A percentile compares a stretch with the other conserved stretches of the same genome.
These are phyloP conservation scores for Cladobotryum protrusum DNA, from an alignment of 2,329 filamentous ascomycete genomes.

Conservation along the genomic window DNA sequence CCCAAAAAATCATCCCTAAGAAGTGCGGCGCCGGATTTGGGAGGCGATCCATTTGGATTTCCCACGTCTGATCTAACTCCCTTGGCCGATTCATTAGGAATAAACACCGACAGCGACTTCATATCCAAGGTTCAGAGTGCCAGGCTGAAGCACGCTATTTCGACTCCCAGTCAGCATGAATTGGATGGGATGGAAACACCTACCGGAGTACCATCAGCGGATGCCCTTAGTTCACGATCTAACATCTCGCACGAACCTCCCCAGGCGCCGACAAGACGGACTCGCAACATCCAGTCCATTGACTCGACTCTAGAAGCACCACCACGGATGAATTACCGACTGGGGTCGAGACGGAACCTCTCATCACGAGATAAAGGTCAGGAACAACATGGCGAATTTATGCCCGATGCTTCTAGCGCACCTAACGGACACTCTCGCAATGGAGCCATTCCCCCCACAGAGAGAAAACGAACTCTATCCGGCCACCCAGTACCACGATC, in stretches of 20 bases:
- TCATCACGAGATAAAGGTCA: slow-evolving; percentile 31
- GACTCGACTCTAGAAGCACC: slow-evolving; percentile 52
- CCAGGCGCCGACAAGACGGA: slow-evolving; percentile 47
- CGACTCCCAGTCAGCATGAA: slow-evolving; percentile 31
- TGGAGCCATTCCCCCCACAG: slow-evolving; percentile 40
- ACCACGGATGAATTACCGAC: slow-evolving; percentile 56
- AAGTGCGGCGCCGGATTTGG: slow-evolving; percentile 29
- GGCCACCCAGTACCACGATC: slow-evolving; percentile 61
- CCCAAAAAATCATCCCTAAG: slow-evolving; percentile 37
- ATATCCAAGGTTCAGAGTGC: slow-evolving; percentile 50
- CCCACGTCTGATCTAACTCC: slow-evolving; percentile 34
- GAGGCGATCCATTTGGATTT: slow-evolving; percentile 46
- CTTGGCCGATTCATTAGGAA: slow-evolving; percentile 34
- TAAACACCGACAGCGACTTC: slow-evolving; percentile 47
- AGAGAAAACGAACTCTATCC: slow-evolving; percentile 88
- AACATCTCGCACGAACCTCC: slow-evolving; percentile 38
- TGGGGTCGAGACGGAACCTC: slow-evolving; percentile 38
- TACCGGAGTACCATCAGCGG: slow-evolving; percentile 19
- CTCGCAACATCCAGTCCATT: slow-evolving; percentile 46
- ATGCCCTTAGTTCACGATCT: slow-evolving; percentile 19
- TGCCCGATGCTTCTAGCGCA: slow-evolving; percentile 35
- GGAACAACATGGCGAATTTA: slow-evolving; percentile 28
- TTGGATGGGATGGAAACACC: slow-evolving; percentile 61
- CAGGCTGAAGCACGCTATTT: slow-evolving; percentile 38
- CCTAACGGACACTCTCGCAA: slow-evolving; percentile 31